Evolutionary conservation across 768 basidiomycete genomes (phyloP).

Genomic region (Tubosaeta sp.): DNA sequence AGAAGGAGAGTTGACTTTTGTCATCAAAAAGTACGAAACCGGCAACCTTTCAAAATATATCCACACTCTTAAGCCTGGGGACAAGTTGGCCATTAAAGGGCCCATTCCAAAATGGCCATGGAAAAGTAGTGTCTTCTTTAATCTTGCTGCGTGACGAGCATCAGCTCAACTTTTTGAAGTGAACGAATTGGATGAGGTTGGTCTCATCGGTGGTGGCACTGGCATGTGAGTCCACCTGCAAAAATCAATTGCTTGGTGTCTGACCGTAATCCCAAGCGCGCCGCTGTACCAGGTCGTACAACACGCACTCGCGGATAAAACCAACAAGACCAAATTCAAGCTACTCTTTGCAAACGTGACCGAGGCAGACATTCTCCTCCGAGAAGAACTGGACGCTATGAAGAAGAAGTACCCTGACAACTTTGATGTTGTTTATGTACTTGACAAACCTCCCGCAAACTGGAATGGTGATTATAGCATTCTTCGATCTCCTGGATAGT

Average conservation of each 20-base stretch:
- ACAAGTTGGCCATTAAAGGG: slow-evolving; percentile 83
- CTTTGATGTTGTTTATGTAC: slow-evolving; percentile 79
- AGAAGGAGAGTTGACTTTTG: slow-evolving; percentile 70
- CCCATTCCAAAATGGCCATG: slow-evolving; percentile 86
- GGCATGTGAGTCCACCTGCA: slow-evolving; percentile 63
- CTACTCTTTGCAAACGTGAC: slow-evolving; percentile 89
- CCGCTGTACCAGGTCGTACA: slow-evolving; percentile 80
- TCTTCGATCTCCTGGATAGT: neutral
- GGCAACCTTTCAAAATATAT: slow-evolving; percentile 87
- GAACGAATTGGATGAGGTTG: slow-evolving; percentile 82
- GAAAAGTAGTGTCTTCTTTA: slow-evolving; percentile 48
- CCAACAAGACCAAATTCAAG: slow-evolving; percentile 93
- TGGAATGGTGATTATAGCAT: slow-evolving; percentile 51
- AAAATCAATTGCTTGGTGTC: neutral
- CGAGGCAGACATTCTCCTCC: slow-evolving; percentile 85
- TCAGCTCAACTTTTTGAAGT: slow-evolving; percentile 37
- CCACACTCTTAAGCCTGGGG: slow-evolving; percentile 74
- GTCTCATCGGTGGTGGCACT: slow-evolving; percentile 88
- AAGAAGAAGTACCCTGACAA: slow-evolving; percentile 64
- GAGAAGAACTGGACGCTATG: slow-evolving; percentile 68
- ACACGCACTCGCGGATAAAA: slow-evolving; percentile 65
- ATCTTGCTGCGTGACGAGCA: neutral
- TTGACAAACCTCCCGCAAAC: slow-evolving; percentile 66
- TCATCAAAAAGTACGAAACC: slow-evolving; percentile 82
- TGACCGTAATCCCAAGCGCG: slow-evolving; percentile 44